phyloP scores from a whole-genome alignment of 2,329 filamentous ascomycete genomes.

The Ophiocordyceps unilateralis region DNA sequence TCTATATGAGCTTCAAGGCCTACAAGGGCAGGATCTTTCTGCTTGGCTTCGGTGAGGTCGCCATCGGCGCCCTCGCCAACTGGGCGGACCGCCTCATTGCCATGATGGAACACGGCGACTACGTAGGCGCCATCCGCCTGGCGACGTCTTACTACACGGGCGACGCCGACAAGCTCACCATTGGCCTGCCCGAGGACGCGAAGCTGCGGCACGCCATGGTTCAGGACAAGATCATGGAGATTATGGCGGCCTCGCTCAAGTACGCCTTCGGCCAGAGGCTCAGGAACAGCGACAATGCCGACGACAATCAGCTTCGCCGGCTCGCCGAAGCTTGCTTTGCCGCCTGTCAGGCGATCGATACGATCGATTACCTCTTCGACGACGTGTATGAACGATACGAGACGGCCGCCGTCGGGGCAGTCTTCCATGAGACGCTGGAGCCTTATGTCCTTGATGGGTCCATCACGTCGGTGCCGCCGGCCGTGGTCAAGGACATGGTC shows the following conservation, averaged over 20 bases:
- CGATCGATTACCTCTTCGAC: slow-evolving; percentile 76
- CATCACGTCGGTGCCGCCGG: slow-evolving; percentile 60
- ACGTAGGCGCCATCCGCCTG: slow-evolving; percentile 75
- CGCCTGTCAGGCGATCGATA: slow-evolving; percentile 61
- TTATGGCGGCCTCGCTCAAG: slow-evolving; percentile 80
- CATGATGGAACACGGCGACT: slow-evolving; percentile 93
- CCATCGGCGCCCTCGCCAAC: slow-evolving; percentile 82
- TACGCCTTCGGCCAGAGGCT: slow-evolving; percentile 63
- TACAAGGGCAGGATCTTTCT: slow-evolving; percentile 92
- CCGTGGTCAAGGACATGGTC: slow-evolving; percentile 73
- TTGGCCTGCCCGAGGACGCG: slow-evolving; percentile 79
- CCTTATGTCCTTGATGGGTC: slow-evolving; percentile 68
- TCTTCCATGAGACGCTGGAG: slow-evolving; percentile 81
- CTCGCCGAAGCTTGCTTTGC: slow-evolving; percentile 70
- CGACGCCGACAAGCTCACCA: slow-evolving; percentile 81
- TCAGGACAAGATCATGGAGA: slow-evolving; percentile 74
- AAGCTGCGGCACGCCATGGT: slow-evolving; percentile 63
- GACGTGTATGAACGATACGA: slow-evolving; percentile 85
- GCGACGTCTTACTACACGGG: slow-evolving; percentile 88
- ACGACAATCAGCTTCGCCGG: slow-evolving; percentile 50
- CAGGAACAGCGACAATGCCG: slow-evolving; percentile 24
- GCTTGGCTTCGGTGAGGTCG: slow-evolving; percentile 83
- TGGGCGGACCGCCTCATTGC: slow-evolving; percentile 91
- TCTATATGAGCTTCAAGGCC: slow-evolving; percentile 91
- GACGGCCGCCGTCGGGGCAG: slow-evolving; percentile 50